A percentile compares a stretch with the other conserved stretches of the same genome.
Conservation (phyloP, 2,329 filamentous ascomycete species). For the Penicillium decumbens region DNA sequence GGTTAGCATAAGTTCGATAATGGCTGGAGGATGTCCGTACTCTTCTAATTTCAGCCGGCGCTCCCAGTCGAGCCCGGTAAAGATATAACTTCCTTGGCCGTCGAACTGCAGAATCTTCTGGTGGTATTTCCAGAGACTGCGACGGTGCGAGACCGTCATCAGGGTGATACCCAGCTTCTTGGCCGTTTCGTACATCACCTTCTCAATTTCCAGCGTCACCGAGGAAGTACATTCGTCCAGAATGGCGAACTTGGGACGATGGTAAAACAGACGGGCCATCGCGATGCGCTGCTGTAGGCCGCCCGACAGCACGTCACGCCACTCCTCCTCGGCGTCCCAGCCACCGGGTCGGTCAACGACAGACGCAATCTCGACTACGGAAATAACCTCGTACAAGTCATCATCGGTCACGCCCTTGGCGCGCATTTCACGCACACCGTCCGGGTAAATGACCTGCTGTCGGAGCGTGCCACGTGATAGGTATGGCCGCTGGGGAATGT, state of each 20-base stretch:
- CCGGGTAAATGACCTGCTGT: slow-evolving; percentile 95
- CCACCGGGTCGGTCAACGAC: slow-evolving; percentile 74
- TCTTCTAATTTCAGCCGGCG: slow-evolving; percentile 81
- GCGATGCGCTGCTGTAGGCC: slow-evolving; percentile 94
- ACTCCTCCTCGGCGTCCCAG: slow-evolving; percentile 93
- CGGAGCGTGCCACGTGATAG: slow-evolving; percentile 85
- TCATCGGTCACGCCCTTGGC: slow-evolving; percentile 75
- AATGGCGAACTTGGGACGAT: slow-evolving; percentile 87
- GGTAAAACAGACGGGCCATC: slow-evolving; percentile 94
- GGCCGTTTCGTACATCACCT: slow-evolving; percentile 94
- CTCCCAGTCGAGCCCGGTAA: slow-evolving; percentile 85
- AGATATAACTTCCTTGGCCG: slow-evolving; percentile 85
- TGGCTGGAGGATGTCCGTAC: slow-evolving; percentile 31
- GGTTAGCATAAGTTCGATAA: slow-evolving; percentile 10
- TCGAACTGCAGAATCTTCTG: slow-evolving; percentile 93
- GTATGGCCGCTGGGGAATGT: slow-evolving; percentile 94
- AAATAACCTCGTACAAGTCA: slow-evolving; percentile 72
- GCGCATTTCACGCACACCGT: slow-evolving; percentile 81
- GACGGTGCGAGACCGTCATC: slow-evolving; percentile 90
- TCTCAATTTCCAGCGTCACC: slow-evolving; percentile 92
- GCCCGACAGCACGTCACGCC: slow-evolving; percentile 88
- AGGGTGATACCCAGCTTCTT: slow-evolving; percentile 87
- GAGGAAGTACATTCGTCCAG: slow-evolving; percentile 93
- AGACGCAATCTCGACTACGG: slow-evolving; percentile 74
- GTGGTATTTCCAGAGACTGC: slow-evolving; percentile 96